These are phyloP conservation scores for Cystofilobasidium ferigula DNA, from an alignment of 768 basidiomycete genomes.

Conservation along the genomic window DNA sequence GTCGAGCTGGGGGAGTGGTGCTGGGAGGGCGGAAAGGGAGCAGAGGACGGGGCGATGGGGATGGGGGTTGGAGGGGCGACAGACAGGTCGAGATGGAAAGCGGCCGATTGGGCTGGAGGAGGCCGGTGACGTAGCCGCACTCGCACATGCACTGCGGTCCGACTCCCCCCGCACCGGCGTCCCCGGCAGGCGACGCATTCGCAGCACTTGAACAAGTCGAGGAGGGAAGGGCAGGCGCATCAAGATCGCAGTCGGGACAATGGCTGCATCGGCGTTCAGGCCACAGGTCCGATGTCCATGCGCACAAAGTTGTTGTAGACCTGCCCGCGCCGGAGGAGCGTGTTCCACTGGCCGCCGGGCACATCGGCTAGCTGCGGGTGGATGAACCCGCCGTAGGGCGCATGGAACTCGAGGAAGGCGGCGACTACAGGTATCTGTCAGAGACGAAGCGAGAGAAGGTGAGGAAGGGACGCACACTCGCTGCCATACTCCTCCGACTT, in stretches of 20 bases:
- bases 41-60: neutral
- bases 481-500: neutral
- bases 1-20: neutral
- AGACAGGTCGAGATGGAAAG: too few relatives aligned
- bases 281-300: neutral
- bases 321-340: constrained; percentile 12
- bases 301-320: constrained; percentile 22
- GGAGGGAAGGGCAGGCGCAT: too few relatives aligned
- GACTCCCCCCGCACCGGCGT: too few relatives aligned
- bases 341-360: constrained; percentile 14
- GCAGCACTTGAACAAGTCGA: too few relatives aligned
- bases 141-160: too few relatives aligned
- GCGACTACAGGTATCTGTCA: neutral
- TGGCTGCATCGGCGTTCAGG: too few relatives aligned
- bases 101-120: too few relatives aligned
- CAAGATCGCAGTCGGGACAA: too few relatives aligned
- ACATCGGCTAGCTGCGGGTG: constrained; percentile 14
- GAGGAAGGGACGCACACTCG: constrained; percentile 6
- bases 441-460: neutral
- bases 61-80: too few relatives aligned
- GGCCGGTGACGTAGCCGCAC: too few relatives aligned
- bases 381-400: constrained; percentile 19
- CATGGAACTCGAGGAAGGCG: constrained; percentile 20
- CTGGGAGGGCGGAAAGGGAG: neutral
- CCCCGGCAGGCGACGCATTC: too few relatives aligned